Evolutionary conservation across 257 asterid genomes (phyloP), one percentile per base, ranked within the genome.

Genomic region (Knoxia roxburghii): DNA sequence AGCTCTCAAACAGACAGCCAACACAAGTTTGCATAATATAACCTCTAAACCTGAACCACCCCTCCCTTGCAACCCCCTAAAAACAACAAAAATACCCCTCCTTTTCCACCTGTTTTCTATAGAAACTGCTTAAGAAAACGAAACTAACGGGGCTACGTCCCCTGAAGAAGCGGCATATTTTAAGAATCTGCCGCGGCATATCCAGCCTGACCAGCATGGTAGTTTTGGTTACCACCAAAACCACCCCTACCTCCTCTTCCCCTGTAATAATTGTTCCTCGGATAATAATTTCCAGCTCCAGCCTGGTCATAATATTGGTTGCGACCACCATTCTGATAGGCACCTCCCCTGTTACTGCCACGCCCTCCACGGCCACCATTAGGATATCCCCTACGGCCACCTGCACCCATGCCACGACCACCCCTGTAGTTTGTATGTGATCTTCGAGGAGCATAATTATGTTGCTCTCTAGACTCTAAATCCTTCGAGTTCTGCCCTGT

Each of bases 361-460:
- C 91, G 77, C 7, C 94, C 88, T 30, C 96, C 91, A 71, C 88
- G 88, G 7, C 95, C 90, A 52, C 95, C 90, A 52, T 80, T 86
- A 27, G 76, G 24, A 64, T 80, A 72, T 48, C 88, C 91, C 68
- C 92, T 76, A 2, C 90, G 82, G 63, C 81, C 84, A 9, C 82
- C 79, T 0, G 79, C 80, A 33, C 83, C 75, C 11, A 78, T 80
- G 23, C 85, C 82, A 45, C 87, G 87, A 5, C 86, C 86, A 43
- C 89, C 85, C 81, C 89, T 76, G 50, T 84, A 75, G 65, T 80
- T 81, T 63, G 82, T 89, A 67, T 79, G 72, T 6, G 87, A 18
- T 54, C 76, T 79, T 24, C 81, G 80, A n/a, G 87, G 61, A 12
- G 60, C 76, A 39, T 79, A 53, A n/a, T n/a, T n/a, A 57, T 78